A percentile compares a stretch with the other conserved stretches of the same genome.
Evolutionary conservation across 108 stramenopile genomes (phyloP).

Genomic region (Cyclotella choctawhatcheeana): DNA sequence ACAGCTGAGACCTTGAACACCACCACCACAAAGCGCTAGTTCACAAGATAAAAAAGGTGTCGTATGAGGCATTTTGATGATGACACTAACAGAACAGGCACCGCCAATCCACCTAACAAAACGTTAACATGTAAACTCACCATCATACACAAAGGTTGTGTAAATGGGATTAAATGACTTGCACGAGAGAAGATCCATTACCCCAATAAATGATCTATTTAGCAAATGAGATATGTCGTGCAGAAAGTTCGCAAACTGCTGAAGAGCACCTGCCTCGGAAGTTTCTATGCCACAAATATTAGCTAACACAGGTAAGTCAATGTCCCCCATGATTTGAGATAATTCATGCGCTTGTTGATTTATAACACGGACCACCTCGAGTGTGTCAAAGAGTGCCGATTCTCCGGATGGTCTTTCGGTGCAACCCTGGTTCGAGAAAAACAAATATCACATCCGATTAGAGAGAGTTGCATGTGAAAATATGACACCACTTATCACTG

Average conservation of each 20-base stretch:
- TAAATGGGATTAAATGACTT: slow-evolving; percentile 42
- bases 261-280: slow-evolving; percentile 1
- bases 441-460: neutral
- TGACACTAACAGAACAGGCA: too few species aligned
- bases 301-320: neutral
- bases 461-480: neutral
- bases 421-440: slow-evolving; percentile 38
- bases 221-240: slow-evolving; percentile 18
- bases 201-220: slow-evolving; percentile 15
- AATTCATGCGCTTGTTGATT: slow-evolving; percentile 9
- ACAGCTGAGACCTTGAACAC: slow-evolving; percentile 37
- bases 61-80: too few species aligned
- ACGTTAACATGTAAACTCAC: slow-evolving; percentile 12
- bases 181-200: slow-evolving; percentile 17
- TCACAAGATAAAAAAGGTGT: too few species aligned
- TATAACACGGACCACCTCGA: neutral
- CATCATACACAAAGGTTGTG: slow-evolving; percentile 33
- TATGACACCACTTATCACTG: neutral
- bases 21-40: slow-evolving; percentile 27
- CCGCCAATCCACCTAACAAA: too few species aligned
- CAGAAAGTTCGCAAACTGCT: slow-evolving; percentile 6
- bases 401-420: slow-evolving; percentile 10
- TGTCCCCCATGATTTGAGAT: slow-evolving; percentile 12
- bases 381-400: neutral
- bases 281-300: slow-evolving; percentile 20